A percentile compares a stretch with the other conserved stretches of the same genome.
These are phyloP conservation scores for Boletus vermiculosoides DNA, from an alignment of 768 basidiomycete species.

Conservation along the genomic window DNA sequence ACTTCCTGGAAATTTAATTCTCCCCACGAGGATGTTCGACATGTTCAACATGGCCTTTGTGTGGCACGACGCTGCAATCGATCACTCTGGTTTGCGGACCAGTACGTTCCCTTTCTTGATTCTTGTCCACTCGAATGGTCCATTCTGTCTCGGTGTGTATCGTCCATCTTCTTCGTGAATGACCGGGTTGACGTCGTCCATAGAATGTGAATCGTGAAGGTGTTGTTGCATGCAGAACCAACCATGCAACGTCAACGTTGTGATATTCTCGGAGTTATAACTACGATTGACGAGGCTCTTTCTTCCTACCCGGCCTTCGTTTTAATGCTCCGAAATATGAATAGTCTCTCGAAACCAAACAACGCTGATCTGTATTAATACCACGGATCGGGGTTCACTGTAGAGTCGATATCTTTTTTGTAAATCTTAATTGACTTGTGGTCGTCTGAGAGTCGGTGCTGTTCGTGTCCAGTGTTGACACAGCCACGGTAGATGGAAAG, in stretches of 20 bases:
- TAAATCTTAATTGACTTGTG: no score
- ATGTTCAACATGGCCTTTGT: no score
- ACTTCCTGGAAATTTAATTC: no score
- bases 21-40: no score
- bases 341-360: slow-evolving; percentile 59
- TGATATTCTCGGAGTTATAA: slow-evolving; percentile 68
- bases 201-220: neutral
- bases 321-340: slow-evolving; percentile 82
- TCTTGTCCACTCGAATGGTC: no score
- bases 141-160: neutral
- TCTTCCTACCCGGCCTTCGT: slow-evolving; percentile 64
- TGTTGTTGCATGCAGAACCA: no score
- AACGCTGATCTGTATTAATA: slow-evolving; percentile 39
- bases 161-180: neutral
- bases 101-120: no score
- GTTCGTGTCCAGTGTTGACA: slow-evolving; percentile 1
- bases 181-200: neutral
- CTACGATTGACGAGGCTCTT: slow-evolving; percentile 69
- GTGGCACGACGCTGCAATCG: no score
- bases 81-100: no score
- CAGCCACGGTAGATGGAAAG: slow-evolving; percentile 8
- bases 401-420: slow-evolving; percentile 29
- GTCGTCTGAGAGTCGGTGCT: no score
- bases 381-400: slow-evolving; percentile 30
- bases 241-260: neutral